A percentile compares a stretch with the other conserved stretches of the same genome.
These are phyloP conservation scores for Saccharomycopsis amapae DNA, from an alignment of 805 yeast genomes.

Conservation along the genomic window DNA sequence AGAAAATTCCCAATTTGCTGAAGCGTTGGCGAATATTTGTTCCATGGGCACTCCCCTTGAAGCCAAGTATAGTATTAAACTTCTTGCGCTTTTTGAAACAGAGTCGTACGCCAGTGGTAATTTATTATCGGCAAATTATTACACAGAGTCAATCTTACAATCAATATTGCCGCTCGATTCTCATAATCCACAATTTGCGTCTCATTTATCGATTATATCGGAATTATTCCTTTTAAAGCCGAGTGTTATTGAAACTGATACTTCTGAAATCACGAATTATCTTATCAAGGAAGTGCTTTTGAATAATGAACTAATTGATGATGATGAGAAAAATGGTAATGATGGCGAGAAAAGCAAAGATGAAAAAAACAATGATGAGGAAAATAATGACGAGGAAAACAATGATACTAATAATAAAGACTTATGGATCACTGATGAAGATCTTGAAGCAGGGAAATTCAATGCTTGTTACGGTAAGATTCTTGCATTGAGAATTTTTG, in stretches of 20 bases:
- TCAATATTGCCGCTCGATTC: conserved; percentile 45
- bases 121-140: conserved; percentile 3
- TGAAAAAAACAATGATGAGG: conserved; percentile 35
- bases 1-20: conserved; percentile 4
- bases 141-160: conserved; percentile 34
- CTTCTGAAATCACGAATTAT: conserved; percentile 51
- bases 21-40: neutral
- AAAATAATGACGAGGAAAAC: too few species aligned
- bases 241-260: conserved; percentile 40
- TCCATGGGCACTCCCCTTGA: conserved; percentile 47
- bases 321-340: conserved; percentile 20
- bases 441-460: conserved; percentile 30
- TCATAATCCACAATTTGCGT: conserved; percentile 34
- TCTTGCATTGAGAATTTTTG: conserved; percentile 46
- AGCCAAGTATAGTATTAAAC: conserved; percentile 57
- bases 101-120: conserved; percentile 34
- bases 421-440: conserved; percentile 44
- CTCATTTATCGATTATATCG: conserved; percentile 53
- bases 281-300: conserved; percentile 58
- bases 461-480: conserved; percentile 42
- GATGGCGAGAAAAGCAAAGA: conserved; percentile 46
- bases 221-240: conserved; percentile 50
- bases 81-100: conserved; percentile 37
- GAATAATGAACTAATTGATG: conserved; percentile 46
- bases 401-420: conserved; percentile 52